These are phyloP conservation scores for Helicocarpus griseus DNA, from an alignment of 2,329 filamentous ascomycete genomes.

Conservation along the genomic window DNA sequence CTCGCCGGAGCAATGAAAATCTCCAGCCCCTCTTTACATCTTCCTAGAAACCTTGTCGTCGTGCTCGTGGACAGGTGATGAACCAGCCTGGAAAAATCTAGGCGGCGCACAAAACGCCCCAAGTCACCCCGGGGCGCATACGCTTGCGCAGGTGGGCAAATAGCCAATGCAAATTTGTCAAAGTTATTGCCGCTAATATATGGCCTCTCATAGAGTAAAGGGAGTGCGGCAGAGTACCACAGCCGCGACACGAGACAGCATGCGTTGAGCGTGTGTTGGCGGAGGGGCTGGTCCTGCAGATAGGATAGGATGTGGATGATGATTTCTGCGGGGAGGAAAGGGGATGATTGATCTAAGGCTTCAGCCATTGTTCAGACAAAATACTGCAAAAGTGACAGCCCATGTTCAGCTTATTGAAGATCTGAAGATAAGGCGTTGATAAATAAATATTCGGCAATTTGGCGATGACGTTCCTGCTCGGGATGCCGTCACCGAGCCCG, in stretches of 20 bases:
- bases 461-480: background rate
- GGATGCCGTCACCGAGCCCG: conserved; percentile 2
- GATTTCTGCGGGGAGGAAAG: conserved; percentile 46
- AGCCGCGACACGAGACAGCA: conserved; percentile 46
- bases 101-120: conserved; percentile 40
- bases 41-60: conserved; percentile 47
- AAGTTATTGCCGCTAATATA: conserved; percentile 44
- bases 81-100: conserved; percentile 47
- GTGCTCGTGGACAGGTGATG: conserved; percentile 50
- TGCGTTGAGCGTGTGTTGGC: conserved; percentile 40
- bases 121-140: conserved; percentile 38
- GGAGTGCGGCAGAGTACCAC: conserved; percentile 47
- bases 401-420: background rate
- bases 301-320: conserved; percentile 41
- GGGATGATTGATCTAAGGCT: conserved; percentile 15
- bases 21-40: conserved; percentile 43
- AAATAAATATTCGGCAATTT: background rate
- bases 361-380: conserved; percentile 5
- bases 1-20: conserved; percentile 49
- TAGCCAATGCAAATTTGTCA: conserved; percentile 43
- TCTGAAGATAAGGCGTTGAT: background rate
- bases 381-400: background rate
- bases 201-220: conserved; percentile 44
- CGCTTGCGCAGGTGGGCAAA: conserved; percentile 44
- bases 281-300: conserved; percentile 25